Evolutionary conservation across 2,329 filamentous ascomycete species (phyloP).

Genomic region (Aphanoascus verrucosus): DNA sequence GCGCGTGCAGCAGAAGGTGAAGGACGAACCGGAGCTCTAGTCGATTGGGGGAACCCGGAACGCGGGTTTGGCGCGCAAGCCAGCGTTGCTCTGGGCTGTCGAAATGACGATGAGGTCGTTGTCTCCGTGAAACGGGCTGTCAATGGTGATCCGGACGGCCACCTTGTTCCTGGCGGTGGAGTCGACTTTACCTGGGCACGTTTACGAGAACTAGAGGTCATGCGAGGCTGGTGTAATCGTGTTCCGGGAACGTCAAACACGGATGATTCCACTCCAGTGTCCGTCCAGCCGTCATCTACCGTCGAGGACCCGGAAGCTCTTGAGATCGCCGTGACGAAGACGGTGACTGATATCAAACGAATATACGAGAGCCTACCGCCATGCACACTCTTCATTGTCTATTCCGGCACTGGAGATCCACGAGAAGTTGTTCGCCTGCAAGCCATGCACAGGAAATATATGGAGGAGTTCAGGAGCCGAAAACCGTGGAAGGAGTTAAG

Average conservation of each 20-base stretch:
- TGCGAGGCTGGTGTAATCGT: slow-evolving; percentile 50
- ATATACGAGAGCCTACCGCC: slow-evolving; percentile 48
- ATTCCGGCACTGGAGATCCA: slow-evolving; percentile 54
- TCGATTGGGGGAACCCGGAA: slow-evolving; percentile 81
- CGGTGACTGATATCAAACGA: slow-evolving; percentile 40
- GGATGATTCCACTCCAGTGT: slow-evolving; percentile 26
- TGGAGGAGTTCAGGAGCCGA: slow-evolving; percentile 47
- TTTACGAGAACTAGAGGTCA: slow-evolving; percentile 50
- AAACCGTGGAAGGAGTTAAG: slow-evolving; percentile 52
- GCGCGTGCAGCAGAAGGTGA: slow-evolving; percentile 15
- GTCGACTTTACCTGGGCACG: slow-evolving; percentile 55
- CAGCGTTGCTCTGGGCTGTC: slow-evolving; percentile 46
- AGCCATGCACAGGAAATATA: slow-evolving; percentile 45
- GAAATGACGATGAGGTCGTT: slow-evolving; percentile 48
- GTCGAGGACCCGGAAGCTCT: slow-evolving; percentile 26
- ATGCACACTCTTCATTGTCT: slow-evolving; percentile 52
- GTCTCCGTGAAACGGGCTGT: slow-evolving; percentile 44
- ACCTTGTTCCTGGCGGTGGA: slow-evolving; percentile 40
- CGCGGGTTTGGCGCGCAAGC: slow-evolving; percentile 50
- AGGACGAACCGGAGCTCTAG: slow-evolving; percentile 45
- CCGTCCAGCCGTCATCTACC: slow-evolving; percentile 21
- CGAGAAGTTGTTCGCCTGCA: slow-evolving; percentile 47
- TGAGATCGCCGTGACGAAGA: slow-evolving; percentile 39
- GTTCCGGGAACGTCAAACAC: slow-evolving; percentile 38
- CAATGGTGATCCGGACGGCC: slow-evolving; percentile 37